Percentiles rank a stretch among this genome's conserved stretches.
Conservation (phyloP, 2,329 filamentous ascomycete genomes). For the Cadophora luteo-olivacea region DNA sequence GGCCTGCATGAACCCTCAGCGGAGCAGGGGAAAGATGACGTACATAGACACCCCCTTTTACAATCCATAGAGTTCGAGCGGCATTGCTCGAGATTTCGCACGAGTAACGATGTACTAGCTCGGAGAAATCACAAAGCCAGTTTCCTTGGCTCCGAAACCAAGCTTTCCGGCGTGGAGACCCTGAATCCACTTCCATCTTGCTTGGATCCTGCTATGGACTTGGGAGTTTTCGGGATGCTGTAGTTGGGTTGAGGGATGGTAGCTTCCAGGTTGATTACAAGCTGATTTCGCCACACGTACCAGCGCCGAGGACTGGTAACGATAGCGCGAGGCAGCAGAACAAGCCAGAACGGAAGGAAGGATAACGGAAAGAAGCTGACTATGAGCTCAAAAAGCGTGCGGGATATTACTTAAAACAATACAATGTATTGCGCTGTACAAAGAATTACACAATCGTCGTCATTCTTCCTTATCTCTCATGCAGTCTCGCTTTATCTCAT, state of each 20-base stretch:
- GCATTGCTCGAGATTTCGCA: no score
- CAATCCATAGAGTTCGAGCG: no score
- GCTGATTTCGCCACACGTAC: not conserved
- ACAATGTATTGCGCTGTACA: conserved; percentile 21
- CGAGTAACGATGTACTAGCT: no score
- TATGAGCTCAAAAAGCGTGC: not conserved
- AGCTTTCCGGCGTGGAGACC: conserved; percentile 7
- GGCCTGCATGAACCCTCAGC: not conserved
- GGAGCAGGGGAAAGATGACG: not conserved
- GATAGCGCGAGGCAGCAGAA: not conserved
- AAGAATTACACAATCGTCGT: conserved; percentile 19
- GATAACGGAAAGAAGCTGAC: not conserved
- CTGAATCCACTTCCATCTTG: not conserved
- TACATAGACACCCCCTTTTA: not conserved
- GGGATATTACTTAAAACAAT: not conserved
- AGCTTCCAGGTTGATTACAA: no score
- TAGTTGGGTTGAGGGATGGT: not conserved
- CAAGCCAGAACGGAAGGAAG: not conserved
- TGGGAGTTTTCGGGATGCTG: not conserved
- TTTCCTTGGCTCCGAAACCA: not conserved
- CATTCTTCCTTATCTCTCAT: not conserved
- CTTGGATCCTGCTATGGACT: not conserved
- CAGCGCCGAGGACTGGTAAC: not conserved
- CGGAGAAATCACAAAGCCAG: not conserved
- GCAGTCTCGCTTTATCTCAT: conserved; percentile 5